A percentile compares a stretch with the other conserved stretches of the same genome.
Conservation (phyloP, 106 monocot species). For the Platanthera zijinensis region DNA sequence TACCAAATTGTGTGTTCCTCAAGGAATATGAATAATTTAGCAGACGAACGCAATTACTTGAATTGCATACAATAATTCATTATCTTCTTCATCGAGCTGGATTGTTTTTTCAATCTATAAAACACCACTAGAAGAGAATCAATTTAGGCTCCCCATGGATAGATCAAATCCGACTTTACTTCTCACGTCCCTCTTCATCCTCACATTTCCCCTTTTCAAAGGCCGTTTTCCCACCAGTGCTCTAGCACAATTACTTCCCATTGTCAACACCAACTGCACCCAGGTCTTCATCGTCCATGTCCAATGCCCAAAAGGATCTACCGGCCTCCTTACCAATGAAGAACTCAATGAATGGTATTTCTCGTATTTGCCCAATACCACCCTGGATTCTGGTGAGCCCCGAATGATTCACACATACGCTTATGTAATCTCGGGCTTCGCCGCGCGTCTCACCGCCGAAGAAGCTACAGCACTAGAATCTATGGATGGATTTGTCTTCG, state of each 20-base stretch:
- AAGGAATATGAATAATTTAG: too few species aligned
- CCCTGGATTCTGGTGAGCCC: not conserved
- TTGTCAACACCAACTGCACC: not conserved
- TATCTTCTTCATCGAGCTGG: too few species aligned
- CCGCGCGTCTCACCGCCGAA: slow-evolving; percentile 14
- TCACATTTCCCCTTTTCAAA: too few species aligned
- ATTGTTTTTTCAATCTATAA: too few species aligned
- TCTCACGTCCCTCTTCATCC: too few species aligned
- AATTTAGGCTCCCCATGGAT: too few species aligned
- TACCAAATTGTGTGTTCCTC: too few species aligned
- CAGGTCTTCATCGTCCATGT: slow-evolving; percentile 9
- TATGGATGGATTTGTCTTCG: slow-evolving; percentile 7
- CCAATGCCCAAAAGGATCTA: not conserved
- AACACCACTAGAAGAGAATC: too few species aligned
- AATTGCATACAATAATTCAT: too few species aligned
- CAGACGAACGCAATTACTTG: too few species aligned
- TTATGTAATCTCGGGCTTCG: slow-evolving; percentile 15
- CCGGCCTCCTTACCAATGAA: not conserved
- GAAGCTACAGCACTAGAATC: slow-evolving; percentile 1
- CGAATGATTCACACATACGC: slow-evolving; percentile 13
- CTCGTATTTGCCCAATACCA: slow-evolving; percentile 3
- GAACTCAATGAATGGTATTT: slow-evolving; percentile 4
- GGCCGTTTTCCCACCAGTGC: too few species aligned
- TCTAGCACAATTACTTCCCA: not conserved
- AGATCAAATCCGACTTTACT: too few species aligned